A percentile compares a stretch with the other conserved stretches of the same genome.
Evolutionary conservation across 2,329 filamentous ascomycete genomes (phyloP).

Genomic region (Juglanconis oblonga): DNA sequence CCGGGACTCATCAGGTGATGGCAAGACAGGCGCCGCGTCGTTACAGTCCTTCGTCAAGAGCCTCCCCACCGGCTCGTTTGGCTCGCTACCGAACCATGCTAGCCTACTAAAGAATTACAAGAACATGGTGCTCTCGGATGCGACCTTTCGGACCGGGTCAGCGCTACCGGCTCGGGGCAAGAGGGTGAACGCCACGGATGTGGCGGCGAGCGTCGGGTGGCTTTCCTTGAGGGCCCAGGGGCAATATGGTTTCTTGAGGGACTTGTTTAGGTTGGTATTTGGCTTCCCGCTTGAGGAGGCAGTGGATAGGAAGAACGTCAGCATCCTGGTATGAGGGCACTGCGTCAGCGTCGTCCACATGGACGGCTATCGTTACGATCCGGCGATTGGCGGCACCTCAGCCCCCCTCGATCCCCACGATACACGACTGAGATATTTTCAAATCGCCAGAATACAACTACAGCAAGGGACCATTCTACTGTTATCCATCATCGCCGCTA

Average conservation of each 20-base stretch:
- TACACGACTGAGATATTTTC: not conserved
- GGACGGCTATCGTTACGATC: not conserved
- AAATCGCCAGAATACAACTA: not conserved
- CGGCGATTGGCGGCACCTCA: not conserved
- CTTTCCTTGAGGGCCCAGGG: constrained; percentile 63
- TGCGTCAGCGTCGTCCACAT: not conserved
- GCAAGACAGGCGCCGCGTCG: constrained; percentile 43
- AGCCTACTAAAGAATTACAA: constrained; percentile 76
- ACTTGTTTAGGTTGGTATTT: constrained; percentile 82
- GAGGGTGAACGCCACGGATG: constrained; percentile 66
- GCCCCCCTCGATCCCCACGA: not conserved
- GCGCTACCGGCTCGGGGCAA: constrained; percentile 56
- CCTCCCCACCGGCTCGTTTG: constrained; percentile 76
- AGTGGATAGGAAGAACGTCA: constrained; percentile 62
- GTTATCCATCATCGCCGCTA: not conserved
- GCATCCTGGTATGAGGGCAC: constrained; percentile 49
- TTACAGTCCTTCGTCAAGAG: constrained; percentile 75
- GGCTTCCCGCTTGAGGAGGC: constrained; percentile 80
- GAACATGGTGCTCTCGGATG: constrained; percentile 72
- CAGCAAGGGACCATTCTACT: not conserved
- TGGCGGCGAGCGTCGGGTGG: constrained; percentile 74
- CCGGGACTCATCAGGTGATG: constrained; percentile 45
- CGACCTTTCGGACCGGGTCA: constrained; percentile 56
- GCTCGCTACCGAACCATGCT: constrained; percentile 66
- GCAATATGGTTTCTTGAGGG: constrained; percentile 75